Percentiles rank a stretch among this genome's conserved stretches.
Conservation (phyloP, 192 early-diverging fungal species). For the Neocallimastix lanati region DNA sequence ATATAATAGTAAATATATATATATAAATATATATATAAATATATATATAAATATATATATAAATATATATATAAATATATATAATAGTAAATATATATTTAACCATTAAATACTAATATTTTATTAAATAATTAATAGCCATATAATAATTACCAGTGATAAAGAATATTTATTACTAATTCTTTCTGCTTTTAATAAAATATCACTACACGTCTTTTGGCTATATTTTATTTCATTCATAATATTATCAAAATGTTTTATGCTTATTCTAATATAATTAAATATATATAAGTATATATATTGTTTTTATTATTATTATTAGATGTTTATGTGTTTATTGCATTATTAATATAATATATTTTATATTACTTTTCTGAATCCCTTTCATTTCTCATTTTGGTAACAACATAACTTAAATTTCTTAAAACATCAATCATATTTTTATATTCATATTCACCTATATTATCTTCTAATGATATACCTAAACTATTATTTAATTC, state of each 20-base stretch:
- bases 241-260: neutral
- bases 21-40: no score
- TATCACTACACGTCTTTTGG: neutral
- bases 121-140: no score
- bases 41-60: no score
- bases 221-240: neutral
- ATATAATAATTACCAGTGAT: neutral
- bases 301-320: no score
- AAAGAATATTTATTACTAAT: neutral
- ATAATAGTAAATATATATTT: no score
- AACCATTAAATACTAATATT: no score
- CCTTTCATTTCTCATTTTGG: neutral
- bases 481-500: neutral
- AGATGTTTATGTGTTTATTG: no score
- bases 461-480: neutral
- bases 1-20: no score
- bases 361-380: neutral
- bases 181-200: neutral
- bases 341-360: neutral
- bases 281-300: no score
- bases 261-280: neutral
- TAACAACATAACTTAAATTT: neutral
- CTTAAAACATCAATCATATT: neutral
- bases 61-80: no score
- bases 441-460: neutral